phyloP scores from a whole-genome alignment of 129 eudicot species.

The Lonicera japonica region DNA sequence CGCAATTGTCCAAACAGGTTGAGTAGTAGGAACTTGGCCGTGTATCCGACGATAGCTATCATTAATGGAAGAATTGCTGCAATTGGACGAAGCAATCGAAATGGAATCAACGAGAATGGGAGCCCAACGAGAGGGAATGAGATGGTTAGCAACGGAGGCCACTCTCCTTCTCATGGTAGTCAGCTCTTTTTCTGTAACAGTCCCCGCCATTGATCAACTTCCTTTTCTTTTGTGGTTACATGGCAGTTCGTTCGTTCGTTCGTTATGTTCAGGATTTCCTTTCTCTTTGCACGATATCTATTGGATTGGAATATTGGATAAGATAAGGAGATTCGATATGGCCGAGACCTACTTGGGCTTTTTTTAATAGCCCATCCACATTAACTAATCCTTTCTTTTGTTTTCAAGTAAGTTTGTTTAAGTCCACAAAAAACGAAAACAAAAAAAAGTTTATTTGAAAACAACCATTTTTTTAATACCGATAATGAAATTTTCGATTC shows the following conservation, averaged over 20 bases:
- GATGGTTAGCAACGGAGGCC: slow-evolving; percentile 53
- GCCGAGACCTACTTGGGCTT: no score
- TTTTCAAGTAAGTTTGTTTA: no score
- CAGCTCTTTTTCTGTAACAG: slow-evolving; percentile 27
- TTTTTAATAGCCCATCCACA: no score
- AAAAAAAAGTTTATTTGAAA: no score
- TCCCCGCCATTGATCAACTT: slow-evolving; percentile 34
- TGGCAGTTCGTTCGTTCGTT: no score
- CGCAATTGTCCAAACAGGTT: slow-evolving; percentile 55
- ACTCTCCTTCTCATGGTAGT: slow-evolving; percentile 42
- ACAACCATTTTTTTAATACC: no score
- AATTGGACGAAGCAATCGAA: slow-evolving; percentile 12
- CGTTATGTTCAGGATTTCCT: not conserved
- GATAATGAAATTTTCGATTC: no score
- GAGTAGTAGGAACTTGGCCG: slow-evolving; percentile 49
- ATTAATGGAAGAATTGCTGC: slow-evolving; percentile 40
- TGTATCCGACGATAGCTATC: slow-evolving; percentile 77
- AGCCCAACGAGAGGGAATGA: slow-evolving; percentile 27
- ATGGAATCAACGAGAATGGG: slow-evolving; percentile 4
- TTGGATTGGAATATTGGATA: no score
- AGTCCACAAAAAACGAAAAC: no score
- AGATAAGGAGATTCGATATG: not conserved
- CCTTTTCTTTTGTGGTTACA: not conserved
- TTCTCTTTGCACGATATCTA: not conserved
- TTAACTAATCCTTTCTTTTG: no score